Evolutionary conservation across 2,329 filamentous ascomycete species (phyloP).

Genomic region (Paracamarosporium sp.): DNA sequence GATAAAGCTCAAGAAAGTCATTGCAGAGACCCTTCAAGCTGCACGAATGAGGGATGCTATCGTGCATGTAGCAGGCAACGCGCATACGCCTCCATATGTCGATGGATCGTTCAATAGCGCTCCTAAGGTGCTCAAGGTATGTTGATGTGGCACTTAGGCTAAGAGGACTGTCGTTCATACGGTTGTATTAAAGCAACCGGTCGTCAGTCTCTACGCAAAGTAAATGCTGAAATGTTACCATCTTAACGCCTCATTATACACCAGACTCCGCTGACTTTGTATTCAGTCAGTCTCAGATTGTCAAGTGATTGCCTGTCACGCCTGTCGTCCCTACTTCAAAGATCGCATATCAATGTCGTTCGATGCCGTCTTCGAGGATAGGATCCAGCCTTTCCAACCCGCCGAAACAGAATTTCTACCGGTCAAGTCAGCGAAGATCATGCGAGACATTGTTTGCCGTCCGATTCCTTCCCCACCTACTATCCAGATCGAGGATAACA

Average conservation of each 20-base stretch:
- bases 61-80: constrained; percentile 20
- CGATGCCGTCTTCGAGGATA: constrained; percentile 49
- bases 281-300: constrained; percentile 37
- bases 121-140: constrained; percentile 19
- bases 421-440: constrained; percentile 41
- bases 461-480: constrained; percentile 2
- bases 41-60: constrained; percentile 24
- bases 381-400: constrained; percentile 40
- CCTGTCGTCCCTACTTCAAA: constrained; percentile 58
- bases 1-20: constrained; percentile 34
- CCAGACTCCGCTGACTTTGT: constrained; percentile 9
- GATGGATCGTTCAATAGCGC: constrained; percentile 28
- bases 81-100: constrained; percentile 18
- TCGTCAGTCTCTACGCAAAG: neutral
- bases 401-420: constrained; percentile 42
- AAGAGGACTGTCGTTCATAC: too few relatives aligned
- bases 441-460: constrained; percentile 44
- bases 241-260: neutral
- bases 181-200: neutral
- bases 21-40: constrained; percentile 28
- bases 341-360: constrained; percentile 56
- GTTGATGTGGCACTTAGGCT: neutral
- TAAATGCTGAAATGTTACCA: too few relatives aligned
- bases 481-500: neutral
- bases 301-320: constrained; percentile 55